These are phyloP conservation scores for Scenedesmus sp. DNA, from an alignment of 163 green algal species.

Conservation along the genomic window DNA sequence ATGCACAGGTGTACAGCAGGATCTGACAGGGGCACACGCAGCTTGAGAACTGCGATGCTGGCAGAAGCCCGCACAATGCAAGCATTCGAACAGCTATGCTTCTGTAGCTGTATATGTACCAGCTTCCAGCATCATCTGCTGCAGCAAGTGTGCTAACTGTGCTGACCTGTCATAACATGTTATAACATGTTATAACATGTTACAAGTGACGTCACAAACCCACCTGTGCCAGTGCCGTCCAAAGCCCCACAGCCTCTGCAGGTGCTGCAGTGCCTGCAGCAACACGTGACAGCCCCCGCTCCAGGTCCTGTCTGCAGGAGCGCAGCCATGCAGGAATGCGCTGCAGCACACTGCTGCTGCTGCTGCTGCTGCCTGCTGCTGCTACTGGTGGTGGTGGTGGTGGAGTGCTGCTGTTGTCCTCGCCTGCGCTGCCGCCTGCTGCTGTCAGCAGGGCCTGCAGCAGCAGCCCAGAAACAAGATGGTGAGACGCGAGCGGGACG, in stretches of 20 bases:
- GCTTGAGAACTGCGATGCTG: no score
- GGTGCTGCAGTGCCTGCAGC: conserved; percentile 84
- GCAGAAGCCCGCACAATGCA: no score
- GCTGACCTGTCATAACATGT: no score
- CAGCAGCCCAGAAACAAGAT: background rate
- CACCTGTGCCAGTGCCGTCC: conserved; percentile 64
- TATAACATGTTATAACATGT: no score
- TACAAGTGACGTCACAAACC: background rate
- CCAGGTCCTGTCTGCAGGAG: conserved; percentile 78
- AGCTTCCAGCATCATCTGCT: no score
- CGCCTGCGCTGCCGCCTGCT: background rate
- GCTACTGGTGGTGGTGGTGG: background rate
- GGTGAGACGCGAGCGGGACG: no score
- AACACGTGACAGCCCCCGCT: conserved; percentile 79
- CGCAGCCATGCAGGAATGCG: background rate
- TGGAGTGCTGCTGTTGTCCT: background rate
- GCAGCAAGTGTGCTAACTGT: no score
- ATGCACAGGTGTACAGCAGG: no score
- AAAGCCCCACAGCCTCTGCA: conserved; percentile 73
- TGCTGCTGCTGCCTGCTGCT: conserved; percentile 36
- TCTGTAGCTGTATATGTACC: no score
- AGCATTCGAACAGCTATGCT: no score
- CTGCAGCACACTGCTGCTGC: conserved; percentile 8
- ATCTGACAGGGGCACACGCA: no score
- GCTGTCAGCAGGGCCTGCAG: conserved; percentile 47